Evolutionary conservation across 257 asterid species (phyloP), one percentile per base, ranked within the genome.

Genomic region (Catharanthus roseus): DNA sequence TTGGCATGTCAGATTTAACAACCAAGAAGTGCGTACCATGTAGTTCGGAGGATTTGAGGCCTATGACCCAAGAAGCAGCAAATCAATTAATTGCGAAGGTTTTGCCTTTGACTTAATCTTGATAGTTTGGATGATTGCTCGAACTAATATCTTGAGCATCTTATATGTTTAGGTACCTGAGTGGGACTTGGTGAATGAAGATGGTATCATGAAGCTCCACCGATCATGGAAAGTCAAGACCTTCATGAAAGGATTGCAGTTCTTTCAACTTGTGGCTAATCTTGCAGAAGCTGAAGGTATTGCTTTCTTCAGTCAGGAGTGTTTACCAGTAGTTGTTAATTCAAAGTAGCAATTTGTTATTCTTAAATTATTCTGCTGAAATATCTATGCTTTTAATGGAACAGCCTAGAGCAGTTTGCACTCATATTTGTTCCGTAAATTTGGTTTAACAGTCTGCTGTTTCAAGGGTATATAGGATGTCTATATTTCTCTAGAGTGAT

Each of bases 271-370:
- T 50, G 89, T 93, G n/a, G 97, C 95, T 74, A 82, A 83, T 47
- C 85, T 89, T 76, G 99, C 99, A 9, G 99, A 93, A 85, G 80
- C 85, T 44, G 97, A 91, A 89, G 99, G 99, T 93, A 77, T 41
- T 65, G 21, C 61, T 72, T 11, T 67, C 65, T 21, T 21, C 16
- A 54, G 23, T 60, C 58, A 19, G 41, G 12, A 26, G 45, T 23
- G 13, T 3, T 54, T 49, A 16, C 18, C 7, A 9, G 23, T 49
- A 64, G 39, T 21, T 36, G 41, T 36, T n/a, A 38, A 39, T 24
- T 47, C 11, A 21, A 34, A 19, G 51, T 60, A 23, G 2, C 24
- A 11, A 19, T 28, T 31, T 54, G 26, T 16, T n/a, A 34, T 53
- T 51, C 28, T 68, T 38, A 12, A 34, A 10, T 21, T 23, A 11